phyloP scores from a whole-genome alignment of 2,329 filamentous ascomycete genomes.

The Acephala macrosclerotiorum region DNA sequence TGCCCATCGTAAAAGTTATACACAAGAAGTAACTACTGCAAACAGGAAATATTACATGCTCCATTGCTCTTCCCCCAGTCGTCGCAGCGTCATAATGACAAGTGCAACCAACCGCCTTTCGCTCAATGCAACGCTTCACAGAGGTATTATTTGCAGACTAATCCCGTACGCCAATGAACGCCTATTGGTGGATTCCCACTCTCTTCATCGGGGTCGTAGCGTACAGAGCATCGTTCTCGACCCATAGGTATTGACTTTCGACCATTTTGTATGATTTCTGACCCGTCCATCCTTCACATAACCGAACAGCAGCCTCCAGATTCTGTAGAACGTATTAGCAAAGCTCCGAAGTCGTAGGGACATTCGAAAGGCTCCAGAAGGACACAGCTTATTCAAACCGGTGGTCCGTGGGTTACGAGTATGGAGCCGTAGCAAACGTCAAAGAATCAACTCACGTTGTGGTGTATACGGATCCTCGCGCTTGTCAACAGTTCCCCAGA shows the following conservation, averaged over 20 bases:
- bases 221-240: not conserved
- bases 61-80: conserved; percentile 21
- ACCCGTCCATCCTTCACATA: conserved; percentile 65
- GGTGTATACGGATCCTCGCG: conserved; percentile 98
- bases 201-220: conserved; percentile 6
- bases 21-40: conserved; percentile 30
- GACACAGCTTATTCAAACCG: not conserved
- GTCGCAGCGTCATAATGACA: conserved; percentile 22
- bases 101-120: conserved; percentile 20
- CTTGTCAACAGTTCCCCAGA: conserved; percentile 94
- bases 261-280: conserved; percentile 25
- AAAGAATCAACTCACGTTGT: conserved; percentile 58
- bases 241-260: conserved; percentile 18
- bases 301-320: conserved; percentile 80
- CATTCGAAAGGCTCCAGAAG: not conserved
- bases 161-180: conserved; percentile 35
- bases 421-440: not conserved
- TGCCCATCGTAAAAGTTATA: conserved; percentile 25
- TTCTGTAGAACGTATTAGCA: conserved; percentile 18
- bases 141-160: conserved; percentile 30
- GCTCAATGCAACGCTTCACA: conserved; percentile 24
- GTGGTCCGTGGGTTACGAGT: not conserved
- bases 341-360: not conserved
- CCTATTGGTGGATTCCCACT: conserved; percentile 22
- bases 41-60: conserved; percentile 37